Evolutionary conservation across 352 stramenopile species (phyloP).

Genomic region (Phytopythium cucurbitacearum): DNA sequence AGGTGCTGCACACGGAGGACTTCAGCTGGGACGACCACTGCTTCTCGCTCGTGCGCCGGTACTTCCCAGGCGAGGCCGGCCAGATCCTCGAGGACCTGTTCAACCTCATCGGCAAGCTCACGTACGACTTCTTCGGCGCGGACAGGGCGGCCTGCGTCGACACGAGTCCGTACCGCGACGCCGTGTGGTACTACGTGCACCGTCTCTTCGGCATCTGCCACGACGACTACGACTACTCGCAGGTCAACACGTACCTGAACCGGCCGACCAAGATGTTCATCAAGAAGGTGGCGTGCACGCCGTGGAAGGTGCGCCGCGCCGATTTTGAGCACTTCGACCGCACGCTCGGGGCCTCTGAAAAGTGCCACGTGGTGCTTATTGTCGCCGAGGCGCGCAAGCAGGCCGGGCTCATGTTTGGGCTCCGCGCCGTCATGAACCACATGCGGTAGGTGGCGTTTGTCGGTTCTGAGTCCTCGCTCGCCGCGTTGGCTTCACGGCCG

Average conservation of each 20-base stretch:
- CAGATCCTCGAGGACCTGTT: conserved; percentile 86
- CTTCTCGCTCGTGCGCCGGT: conserved; percentile 81
- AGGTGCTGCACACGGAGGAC: conserved; percentile 83
- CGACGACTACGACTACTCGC: conserved; percentile 85
- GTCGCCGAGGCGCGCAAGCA: conserved; percentile 84
- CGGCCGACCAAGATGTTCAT: conserved; percentile 85
- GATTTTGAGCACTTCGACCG: conserved; percentile 86
- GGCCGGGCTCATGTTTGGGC: conserved; percentile 82
- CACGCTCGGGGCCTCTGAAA: conserved; percentile 73
- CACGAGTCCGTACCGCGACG: conserved; percentile 76
- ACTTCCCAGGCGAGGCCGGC: conserved; percentile 75
- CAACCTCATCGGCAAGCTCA: conserved; percentile 82
- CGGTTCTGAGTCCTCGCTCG: too few relatives aligned
- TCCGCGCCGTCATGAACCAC: conserved; percentile 85
- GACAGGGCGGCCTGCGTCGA: conserved; percentile 61
- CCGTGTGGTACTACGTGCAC: conserved; percentile 87
- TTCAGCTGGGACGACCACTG: conserved; percentile 89
- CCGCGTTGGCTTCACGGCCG: too few relatives aligned
- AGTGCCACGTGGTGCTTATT: conserved; percentile 82
- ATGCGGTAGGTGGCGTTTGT: conserved; percentile 41
- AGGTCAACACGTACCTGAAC: conserved; percentile 81
- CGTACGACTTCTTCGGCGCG: conserved; percentile 70
- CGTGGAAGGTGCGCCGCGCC: conserved; percentile 73
- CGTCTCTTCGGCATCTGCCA: conserved; percentile 88
- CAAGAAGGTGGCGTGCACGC: conserved; percentile 83